Conservation (phyloP, 345 rosid species). For the Arabis alpina region DNA sequence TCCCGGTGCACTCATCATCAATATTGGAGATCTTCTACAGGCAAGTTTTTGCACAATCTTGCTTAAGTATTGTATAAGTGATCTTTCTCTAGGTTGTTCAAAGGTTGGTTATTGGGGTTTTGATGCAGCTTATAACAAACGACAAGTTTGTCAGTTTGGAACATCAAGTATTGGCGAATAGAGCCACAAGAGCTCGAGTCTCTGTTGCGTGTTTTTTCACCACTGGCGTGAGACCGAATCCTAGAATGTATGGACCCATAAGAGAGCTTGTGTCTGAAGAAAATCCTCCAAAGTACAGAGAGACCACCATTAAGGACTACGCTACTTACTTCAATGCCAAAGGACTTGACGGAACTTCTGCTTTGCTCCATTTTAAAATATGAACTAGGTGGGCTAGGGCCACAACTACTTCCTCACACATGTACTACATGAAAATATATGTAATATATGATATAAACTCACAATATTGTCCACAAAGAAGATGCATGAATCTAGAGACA, state of each 20-base stretch:
- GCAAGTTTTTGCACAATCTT: conserved; percentile 40
- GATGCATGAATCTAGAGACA: too few relatives aligned
- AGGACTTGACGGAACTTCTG: conserved; percentile 50
- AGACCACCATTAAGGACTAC: conserved; percentile 46
- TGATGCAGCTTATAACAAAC: conserved; percentile 50
- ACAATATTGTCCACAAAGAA: too few relatives aligned
- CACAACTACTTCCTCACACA: conserved; percentile 1
- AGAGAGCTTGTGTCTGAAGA: conserved; percentile 31
- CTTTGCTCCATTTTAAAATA: conserved; percentile 39
- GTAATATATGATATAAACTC: neutral
- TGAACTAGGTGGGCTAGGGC: conserved; percentile 9
- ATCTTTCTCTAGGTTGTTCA: neutral
- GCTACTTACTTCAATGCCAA: conserved; percentile 33
- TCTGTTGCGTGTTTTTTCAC: conserved; percentile 52
- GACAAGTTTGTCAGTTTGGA: conserved; percentile 50
- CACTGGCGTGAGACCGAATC: conserved; percentile 33
- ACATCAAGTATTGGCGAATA: conserved; percentile 54
- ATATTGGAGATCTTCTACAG: conserved; percentile 65
- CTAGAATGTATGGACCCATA: conserved; percentile 45
- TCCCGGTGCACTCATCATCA: conserved; percentile 59
- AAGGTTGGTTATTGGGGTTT: neutral
- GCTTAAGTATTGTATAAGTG: neutral
- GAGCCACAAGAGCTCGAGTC: conserved; percentile 39
- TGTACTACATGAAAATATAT: neutral
- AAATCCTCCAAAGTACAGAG: conserved; percentile 54